A percentile compares a stretch with the other conserved stretches of the same genome.
Evolutionary conservation across 805 yeast genomes (phyloP).

Genomic region (Saturnispora mendoncae): DNA sequence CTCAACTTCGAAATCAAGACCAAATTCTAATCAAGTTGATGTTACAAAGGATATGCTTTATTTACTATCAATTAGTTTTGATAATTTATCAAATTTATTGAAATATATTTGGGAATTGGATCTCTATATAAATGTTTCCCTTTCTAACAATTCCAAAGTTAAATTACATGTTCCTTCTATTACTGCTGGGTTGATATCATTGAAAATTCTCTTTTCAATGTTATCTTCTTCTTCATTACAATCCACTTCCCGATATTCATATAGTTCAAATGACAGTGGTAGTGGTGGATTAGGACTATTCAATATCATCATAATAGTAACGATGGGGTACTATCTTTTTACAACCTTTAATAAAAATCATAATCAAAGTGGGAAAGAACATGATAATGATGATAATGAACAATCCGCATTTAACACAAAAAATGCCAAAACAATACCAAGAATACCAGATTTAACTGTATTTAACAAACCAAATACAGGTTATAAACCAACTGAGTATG

Average conservation of each 20-base stretch:
- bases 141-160: constrained; percentile 17
- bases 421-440: constrained; percentile 4
- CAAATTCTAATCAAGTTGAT: too few relatives aligned
- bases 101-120: constrained; percentile 23
- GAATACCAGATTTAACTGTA: not conserved
- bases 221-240: not conserved
- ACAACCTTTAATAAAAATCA: not conserved
- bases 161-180: constrained; percentile 25
- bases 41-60: constrained; percentile 15
- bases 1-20: too few relatives aligned
- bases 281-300: not conserved
- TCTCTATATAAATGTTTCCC: constrained; percentile 21
- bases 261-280: not conserved
- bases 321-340: not conserved
- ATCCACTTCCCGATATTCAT: not conserved
- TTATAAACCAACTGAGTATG: constrained; percentile 1
- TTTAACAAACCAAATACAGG: constrained; percentile 8
- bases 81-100: constrained; percentile 8
- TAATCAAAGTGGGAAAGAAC: not conserved
- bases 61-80: constrained; percentile 9
- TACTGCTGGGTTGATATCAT: constrained; percentile 8
- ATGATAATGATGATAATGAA: too few relatives aligned
- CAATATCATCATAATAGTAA: not conserved
- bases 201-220: constrained; percentile 12
- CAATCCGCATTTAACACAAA: constrained; percentile 5